These are phyloP conservation scores for Hortiboletus flavorubellus DNA, from an alignment of 768 basidiomycete genomes.

Conservation along the genomic window DNA sequence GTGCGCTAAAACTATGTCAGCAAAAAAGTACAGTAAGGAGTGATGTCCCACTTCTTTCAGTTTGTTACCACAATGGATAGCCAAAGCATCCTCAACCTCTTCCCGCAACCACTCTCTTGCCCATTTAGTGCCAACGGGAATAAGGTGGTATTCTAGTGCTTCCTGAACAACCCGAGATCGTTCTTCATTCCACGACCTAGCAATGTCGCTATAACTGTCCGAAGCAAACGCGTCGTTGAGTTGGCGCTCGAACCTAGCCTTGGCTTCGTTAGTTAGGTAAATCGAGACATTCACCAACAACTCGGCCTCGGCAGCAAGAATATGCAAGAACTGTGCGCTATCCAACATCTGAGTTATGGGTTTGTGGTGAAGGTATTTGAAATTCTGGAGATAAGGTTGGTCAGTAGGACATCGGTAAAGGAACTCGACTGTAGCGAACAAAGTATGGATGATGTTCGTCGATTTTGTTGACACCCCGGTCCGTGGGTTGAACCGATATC, in stretches of 20 bases:
- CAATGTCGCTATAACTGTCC: slow-evolving; percentile 79
- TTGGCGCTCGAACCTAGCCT: slow-evolving; percentile 65
- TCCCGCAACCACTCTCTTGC: slow-evolving; percentile 83
- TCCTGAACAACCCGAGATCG: slow-evolving; percentile 76
- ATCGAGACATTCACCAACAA: slow-evolving; percentile 78
- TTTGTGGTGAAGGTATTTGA: slow-evolving; percentile 91
- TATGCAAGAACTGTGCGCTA: slow-evolving; percentile 81
- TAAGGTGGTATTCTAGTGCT: slow-evolving; percentile 73
- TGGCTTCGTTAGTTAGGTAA: slow-evolving; percentile 57
- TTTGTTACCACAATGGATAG: slow-evolving; percentile 59
- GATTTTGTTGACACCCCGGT: slow-evolving; percentile 76
- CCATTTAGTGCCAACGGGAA: slow-evolving; percentile 87
- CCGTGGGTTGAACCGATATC: slow-evolving; percentile 82
- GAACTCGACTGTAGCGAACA: slow-evolving; percentile 39
- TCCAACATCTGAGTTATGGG: slow-evolving; percentile 66
- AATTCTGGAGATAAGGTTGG: slow-evolving; percentile 52
- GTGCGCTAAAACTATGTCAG: slow-evolving; percentile 55
- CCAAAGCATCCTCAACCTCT: slow-evolving; percentile 84
- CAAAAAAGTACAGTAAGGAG: background rate
- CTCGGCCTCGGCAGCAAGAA: slow-evolving; percentile 88
- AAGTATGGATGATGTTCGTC: slow-evolving; percentile 71
- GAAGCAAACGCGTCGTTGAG: slow-evolving; percentile 83
- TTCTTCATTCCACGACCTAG: slow-evolving; percentile 89
- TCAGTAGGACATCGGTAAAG: slow-evolving; percentile 4
- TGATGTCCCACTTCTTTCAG: slow-evolving; percentile 62